Evolutionary conservation across 768 basidiomycete species (phyloP).

Genomic region (Zangia roseola): DNA sequence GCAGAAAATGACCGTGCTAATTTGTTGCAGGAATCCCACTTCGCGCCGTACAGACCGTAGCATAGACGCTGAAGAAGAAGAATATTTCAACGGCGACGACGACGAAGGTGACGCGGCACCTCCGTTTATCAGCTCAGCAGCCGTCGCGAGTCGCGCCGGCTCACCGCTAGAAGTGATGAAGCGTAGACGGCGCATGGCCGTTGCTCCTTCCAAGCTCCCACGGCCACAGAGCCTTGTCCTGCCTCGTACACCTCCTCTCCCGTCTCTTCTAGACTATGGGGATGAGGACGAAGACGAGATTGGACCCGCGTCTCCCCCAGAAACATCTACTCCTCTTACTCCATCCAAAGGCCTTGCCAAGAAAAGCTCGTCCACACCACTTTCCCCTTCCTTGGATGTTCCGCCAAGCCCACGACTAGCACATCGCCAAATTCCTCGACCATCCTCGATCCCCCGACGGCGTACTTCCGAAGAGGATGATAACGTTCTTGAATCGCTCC

Average conservation of each 20-base stretch:
- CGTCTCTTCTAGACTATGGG: slow-evolving; percentile 71
- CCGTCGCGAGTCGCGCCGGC: slow-evolving; percentile 25
- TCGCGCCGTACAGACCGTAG: slow-evolving; percentile 43
- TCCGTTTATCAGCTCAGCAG: slow-evolving; percentile 29
- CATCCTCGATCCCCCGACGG: slow-evolving; percentile 47
- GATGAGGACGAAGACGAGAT: slow-evolving; percentile 62
- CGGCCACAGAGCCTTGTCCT: slow-evolving; percentile 40
- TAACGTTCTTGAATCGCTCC: slow-evolving; percentile 54
- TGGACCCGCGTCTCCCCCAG: slow-evolving; percentile 16
- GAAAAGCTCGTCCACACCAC: slow-evolving; percentile 23
- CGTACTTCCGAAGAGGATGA: slow-evolving; percentile 49
- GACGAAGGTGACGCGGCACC: slow-evolving; percentile 59
- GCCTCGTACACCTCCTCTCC: slow-evolving; percentile 52
- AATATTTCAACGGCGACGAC: slow-evolving; percentile 90
- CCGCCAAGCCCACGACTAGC: slow-evolving; percentile 38
- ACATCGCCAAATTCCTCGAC: slow-evolving; percentile 38
- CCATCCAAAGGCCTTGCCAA: slow-evolving; percentile 14
- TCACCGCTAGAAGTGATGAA: slow-evolving; percentile 44
- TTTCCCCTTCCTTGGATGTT: slow-evolving; percentile 35
- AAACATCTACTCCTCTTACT: slow-evolving; percentile 6
- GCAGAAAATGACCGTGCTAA: slow-evolving; percentile 7
- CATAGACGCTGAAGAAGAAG: slow-evolving; percentile 81
- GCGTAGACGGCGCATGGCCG: slow-evolving; percentile 54
- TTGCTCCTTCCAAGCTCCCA: slow-evolving; percentile 46
- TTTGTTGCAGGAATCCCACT: slow-evolving; percentile 38